These are phyloP conservation scores for Parietaria judaica DNA, from an alignment of 306 rosid genomes.

Conservation along the genomic window DNA sequence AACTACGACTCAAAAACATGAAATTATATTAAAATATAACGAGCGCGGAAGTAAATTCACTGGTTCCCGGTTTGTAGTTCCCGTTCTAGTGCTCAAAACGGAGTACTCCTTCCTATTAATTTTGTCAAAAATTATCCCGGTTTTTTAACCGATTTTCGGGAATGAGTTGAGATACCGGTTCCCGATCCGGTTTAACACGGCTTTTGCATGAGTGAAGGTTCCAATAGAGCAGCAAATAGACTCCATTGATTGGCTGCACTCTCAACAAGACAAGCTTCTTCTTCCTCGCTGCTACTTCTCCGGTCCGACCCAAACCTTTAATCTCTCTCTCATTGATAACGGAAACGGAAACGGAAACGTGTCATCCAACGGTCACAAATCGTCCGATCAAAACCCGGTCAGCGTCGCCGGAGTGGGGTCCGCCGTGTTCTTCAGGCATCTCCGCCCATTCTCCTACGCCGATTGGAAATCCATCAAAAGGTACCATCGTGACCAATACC, in stretches of 20 bases:
- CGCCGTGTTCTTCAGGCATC: constrained; percentile 59
- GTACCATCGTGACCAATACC: constrained; percentile 17
- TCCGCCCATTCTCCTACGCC: constrained; percentile 47
- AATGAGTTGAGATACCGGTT: too few species aligned
- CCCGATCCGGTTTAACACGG: neutral
- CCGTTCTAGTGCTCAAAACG: neutral
- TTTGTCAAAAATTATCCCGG: neutral
- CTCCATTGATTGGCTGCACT: constrained; percentile 78
- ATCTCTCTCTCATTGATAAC: constrained; percentile 6
- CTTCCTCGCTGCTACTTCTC: constrained; percentile 82
- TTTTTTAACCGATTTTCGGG: too few species aligned
- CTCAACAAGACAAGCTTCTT: constrained; percentile 56
- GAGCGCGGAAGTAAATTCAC: too few species aligned
- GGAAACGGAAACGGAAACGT: constrained; percentile 18
- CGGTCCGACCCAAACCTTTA: constrained; percentile 25
- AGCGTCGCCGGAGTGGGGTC: constrained; percentile 86
- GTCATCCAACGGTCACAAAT: constrained; percentile 1
- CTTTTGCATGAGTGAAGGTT: constrained; percentile 32
- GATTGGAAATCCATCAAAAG: constrained; percentile 83
- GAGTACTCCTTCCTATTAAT: neutral
- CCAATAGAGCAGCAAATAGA: constrained; percentile 71
- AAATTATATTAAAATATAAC: too few species aligned
- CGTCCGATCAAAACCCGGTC: constrained; percentile 19
- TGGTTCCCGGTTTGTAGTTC: too few species aligned
- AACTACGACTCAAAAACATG: too few species aligned